Base-by-base conservation (phyloP, 2,329 filamentous ascomycete genomes). In the Ophiostoma sp. region DNA sequence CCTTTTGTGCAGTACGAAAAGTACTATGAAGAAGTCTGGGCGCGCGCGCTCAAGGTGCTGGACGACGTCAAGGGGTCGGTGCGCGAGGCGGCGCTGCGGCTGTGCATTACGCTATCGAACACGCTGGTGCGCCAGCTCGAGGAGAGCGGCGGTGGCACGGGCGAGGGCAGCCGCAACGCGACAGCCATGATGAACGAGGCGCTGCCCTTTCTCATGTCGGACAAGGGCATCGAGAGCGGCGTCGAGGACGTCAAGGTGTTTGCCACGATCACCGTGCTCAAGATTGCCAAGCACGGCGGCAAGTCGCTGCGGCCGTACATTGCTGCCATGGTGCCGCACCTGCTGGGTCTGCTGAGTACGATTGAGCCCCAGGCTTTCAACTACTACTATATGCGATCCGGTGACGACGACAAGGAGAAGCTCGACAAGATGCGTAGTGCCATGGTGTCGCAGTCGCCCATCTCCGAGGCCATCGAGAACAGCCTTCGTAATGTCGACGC, bases 1-100 rank as follows among this genome's bases (percentile, higher is more conserved):
- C 86, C 88, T 2, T 88, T 91, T 70, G 80, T 83, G 42, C 87
- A 89, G 77, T 98, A 97, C 74, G 91, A 94, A 73, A 87, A 87
- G 69, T 93, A 95, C 75, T 89, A 98, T 66, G 85, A 89, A 67
- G 86, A 92, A 27, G 92, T 98, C 65, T 97, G 95, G 89, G 86
- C 85, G 11, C 87, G 90, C 41, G 90, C 92, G 0, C 90, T 98
- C 77, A 96, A 92, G 75, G 93, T 99, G 0, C 82, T 98, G 5
- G 95, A 99, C 76, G 95, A 99, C 76, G 96, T 98, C 77, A 99
- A 99, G 76, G 90, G 89, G 7, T 93, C 90, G 0, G 95, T 99
- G 4, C 86, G 95, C 66, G 83, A 85, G 47, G 90, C 93, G 1
- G 95, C 95, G 1, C 83, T 93, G 63, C 88, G 88, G 70, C 83